Conservation (phyloP, 1,139 yeast genomes). For the Suhomyces anneliseae region DNA sequence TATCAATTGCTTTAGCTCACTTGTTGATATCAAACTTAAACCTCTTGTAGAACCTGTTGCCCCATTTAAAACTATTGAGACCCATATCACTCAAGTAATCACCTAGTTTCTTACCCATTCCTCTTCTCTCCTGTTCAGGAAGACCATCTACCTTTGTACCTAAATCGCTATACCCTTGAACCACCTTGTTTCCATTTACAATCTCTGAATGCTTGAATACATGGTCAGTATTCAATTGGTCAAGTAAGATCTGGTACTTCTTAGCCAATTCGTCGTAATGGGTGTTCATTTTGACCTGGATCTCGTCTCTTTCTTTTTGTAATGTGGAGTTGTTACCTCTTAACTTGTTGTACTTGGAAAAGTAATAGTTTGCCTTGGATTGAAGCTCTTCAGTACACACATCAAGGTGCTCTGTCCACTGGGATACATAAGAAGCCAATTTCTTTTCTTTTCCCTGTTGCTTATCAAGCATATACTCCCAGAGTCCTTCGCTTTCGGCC, state of each 20-base stretch:
- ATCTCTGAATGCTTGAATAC: slow-evolving; percentile 40
- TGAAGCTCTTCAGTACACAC: slow-evolving; percentile 19
- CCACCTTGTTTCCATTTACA: slow-evolving; percentile 18
- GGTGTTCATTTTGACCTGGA: slow-evolving; percentile 27
- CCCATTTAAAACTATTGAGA: slow-evolving; percentile 29
- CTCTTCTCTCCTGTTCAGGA: slow-evolving; percentile 27
- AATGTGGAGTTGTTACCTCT: slow-evolving; percentile 16
- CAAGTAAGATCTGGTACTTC: slow-evolving; percentile 18
- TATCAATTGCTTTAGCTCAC: no score
- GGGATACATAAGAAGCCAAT: not conserved
- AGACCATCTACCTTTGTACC: slow-evolving; percentile 17
- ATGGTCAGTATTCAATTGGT: slow-evolving; percentile 17
- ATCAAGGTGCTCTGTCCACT: slow-evolving; percentile 30
- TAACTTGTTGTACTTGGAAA: slow-evolving; percentile 19
- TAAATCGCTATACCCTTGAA: not conserved
- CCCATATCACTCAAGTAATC: slow-evolving; percentile 30
- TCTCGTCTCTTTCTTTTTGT: slow-evolving; percentile 15
- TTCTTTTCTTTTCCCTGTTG: not conserved
- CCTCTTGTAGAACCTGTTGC: slow-evolving; percentile 29
- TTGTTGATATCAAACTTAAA: slow-evolving; percentile 18
- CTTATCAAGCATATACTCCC: slow-evolving; percentile 32
- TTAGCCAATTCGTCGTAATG: slow-evolving; percentile 23
- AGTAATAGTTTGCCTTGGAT: slow-evolving; percentile 14
- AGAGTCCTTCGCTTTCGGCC: slow-evolving; percentile 32
- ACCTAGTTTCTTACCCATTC: slow-evolving; percentile 32